Base-by-base conservation (phyloP, 2,329 filamentous ascomycete species). In the Botrytis aclada region DNA sequence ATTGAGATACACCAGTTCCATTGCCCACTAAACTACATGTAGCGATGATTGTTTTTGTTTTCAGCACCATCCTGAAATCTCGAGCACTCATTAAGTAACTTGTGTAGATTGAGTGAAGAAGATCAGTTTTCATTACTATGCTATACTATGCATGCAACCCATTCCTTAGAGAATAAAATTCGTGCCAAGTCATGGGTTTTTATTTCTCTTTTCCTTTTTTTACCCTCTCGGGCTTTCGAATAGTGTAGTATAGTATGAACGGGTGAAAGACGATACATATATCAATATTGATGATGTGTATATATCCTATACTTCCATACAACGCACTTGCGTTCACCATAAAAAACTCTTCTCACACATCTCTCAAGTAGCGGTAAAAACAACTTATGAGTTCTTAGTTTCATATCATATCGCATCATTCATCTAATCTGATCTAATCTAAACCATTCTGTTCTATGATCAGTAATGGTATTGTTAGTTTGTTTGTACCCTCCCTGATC, bases 361-460 rank as follows among this genome's bases (percentile, higher is more conserved):
- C 4, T 12, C 25, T 0, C 12, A 12, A 51, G 10, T 14, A 12
- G 45, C 25, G n/a, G 22, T 22, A 51, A n/a, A 25, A 4, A 8
- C 6, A 51, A 6, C 4, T 0, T 4, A 7, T 51, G 47, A 14
- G 14, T n/a, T n/a, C 4, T 25, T 0, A n/a, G 4, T 51, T 7
- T 56, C 7, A 29, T 56, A 56, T 29, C n/a, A 4, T 56, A 8
- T 56, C n/a, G 14, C 32, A 18, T 56, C 14, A 56, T 29, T 56
- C n/a, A 56, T 56, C n/a, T 18, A 18, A 56, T n/a, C n/a, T 29
- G 18, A 3, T 54, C 51, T 54, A 54, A 54, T 32, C n/a, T 29
- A 29, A 56, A 18, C 51, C 14, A 56, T 56, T 18, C n/a, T 56
- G 29, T n/a, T 8, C 29, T 29, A 6, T 14, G 8, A 18, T 56